Base-by-base conservation (phyloP, 805 yeast genomes). In the Cyberlindnera xylosilytica region DNA sequence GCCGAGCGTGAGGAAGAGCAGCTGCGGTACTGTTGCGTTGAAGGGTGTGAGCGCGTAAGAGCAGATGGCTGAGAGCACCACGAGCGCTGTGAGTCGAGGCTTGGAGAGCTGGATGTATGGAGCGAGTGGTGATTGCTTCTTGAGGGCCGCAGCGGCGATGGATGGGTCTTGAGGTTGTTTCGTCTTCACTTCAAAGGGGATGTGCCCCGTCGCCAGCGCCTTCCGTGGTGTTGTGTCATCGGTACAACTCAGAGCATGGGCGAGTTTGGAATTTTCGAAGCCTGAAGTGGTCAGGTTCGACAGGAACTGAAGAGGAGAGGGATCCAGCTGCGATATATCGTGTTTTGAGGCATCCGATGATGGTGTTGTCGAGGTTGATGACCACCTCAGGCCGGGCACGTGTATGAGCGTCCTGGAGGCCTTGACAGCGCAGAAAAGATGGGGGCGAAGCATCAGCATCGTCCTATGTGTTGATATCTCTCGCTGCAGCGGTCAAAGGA, bases 21-120 rank as follows among this genome's bases (percentile, higher is more conserved):
- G 72, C 48, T 87, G 82, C 6, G 78, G 68, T 3, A 91, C 62
- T 1, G 93, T 78, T 0, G 89, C 87, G 10, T 90, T 78, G 50
- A 74, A 74, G 1, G 99, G 98, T 0, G 96, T 87, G 23, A 93
- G 67, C 0, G 97, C 97, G 60, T 91, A 93, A 0, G 97, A 84
- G 49, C 97, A 88, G 55, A 93, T 88, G 1, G 97, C 84, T 41
- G 97, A 86, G 17, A 93, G 69, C 62, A 91, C 95, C 12, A 93
- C 96, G 30, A 93, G 66, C 6, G 89, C 78, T 0, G 97, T 87
- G 41, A 93, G 72, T 43, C 88, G 75, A 13, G 99, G 99, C 63
- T 93, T 93, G 4, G 96, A 78, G n/a, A 93, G 73, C 46, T 87
- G 87, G 9, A 88, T 41, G 57, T 87, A 89, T 1, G 89, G 84